These are phyloP conservation scores for Centaurea solstitialis DNA, from an alignment of 129 eudicot species.

Conservation along the genomic window DNA sequence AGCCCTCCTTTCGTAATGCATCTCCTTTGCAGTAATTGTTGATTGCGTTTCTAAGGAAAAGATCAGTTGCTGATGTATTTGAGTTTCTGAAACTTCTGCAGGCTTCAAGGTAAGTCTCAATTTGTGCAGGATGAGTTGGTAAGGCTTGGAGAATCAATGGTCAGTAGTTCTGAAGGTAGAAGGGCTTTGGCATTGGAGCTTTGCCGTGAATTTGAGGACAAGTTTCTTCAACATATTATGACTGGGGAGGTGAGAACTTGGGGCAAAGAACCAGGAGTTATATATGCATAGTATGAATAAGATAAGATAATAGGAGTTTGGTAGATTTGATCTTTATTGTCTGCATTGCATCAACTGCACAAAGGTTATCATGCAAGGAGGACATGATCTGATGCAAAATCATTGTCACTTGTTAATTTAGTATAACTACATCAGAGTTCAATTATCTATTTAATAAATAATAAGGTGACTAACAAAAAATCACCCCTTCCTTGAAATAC, in stretches of 20 bases:
- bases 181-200: constrained; percentile 97
- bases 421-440: background rate
- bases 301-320: background rate
- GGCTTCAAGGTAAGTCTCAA: constrained; percentile 97
- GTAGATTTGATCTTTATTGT: background rate
- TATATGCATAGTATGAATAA: background rate
- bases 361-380: background rate
- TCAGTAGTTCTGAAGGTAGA: constrained; percentile 89
- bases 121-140: constrained; percentile 89
- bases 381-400: background rate
- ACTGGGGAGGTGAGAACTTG: constrained; percentile 80
- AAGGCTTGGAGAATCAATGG: constrained; percentile 96
- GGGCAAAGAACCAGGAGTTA: background rate
- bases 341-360: background rate
- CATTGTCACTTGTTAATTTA: background rate
- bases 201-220: constrained; percentile 99
- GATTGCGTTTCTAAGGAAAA: background rate
- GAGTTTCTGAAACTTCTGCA: constrained; percentile 29
- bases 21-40: background rate
- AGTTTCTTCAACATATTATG: constrained; percentile 89
- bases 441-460: background rate
- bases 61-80: background rate
- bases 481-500: background rate
- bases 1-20: background rate
- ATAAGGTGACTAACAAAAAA: background rate